Conservation (phyloP, 305 asterid species). For the Nicotiana rustica region DNA sequence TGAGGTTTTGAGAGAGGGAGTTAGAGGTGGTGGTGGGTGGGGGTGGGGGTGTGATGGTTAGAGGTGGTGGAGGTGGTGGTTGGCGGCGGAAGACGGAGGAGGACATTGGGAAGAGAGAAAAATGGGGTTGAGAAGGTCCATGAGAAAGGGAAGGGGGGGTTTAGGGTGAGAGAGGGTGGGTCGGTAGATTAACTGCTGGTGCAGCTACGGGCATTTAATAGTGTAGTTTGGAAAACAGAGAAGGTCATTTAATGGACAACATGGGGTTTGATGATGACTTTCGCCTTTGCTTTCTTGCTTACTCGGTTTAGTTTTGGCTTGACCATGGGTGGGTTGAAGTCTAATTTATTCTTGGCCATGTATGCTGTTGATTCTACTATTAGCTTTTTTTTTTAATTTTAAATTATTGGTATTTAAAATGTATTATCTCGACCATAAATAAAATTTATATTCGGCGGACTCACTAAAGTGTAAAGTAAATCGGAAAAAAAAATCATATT, state of each 20-base stretch:
- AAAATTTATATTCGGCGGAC: too few relatives aligned
- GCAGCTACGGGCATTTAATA: conserved; percentile 63
- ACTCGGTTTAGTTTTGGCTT: neutral
- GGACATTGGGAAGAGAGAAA: conserved; percentile 64
- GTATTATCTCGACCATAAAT: too few relatives aligned
- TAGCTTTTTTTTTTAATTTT: too few relatives aligned
- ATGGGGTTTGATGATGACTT: conserved; percentile 40
- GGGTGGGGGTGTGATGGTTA: conserved; percentile 35
- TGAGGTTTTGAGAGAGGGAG: conserved; percentile 43
- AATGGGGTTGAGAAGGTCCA: conserved; percentile 52
- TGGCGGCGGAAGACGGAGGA: conserved; percentile 38
- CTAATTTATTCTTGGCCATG: neutral
- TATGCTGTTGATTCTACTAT: neutral
- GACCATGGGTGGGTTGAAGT: neutral
- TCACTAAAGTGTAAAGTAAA: too few relatives aligned
- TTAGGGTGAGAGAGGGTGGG: conserved; percentile 48
- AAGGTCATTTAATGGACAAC: conserved; percentile 58
- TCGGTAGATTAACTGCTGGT: conserved; percentile 48
- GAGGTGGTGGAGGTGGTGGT: conserved; percentile 41
- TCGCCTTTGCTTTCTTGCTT: neutral
- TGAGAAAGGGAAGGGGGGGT: conserved; percentile 44
- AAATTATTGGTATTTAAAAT: too few relatives aligned
- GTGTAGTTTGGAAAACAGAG: conserved; percentile 53
- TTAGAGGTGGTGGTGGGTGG: conserved; percentile 28
- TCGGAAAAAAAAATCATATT: too few relatives aligned